These are phyloP conservation scores for Candida pseudoviswanathii DNA, from an alignment of 1,139 yeast species.

Conservation along the genomic window DNA sequence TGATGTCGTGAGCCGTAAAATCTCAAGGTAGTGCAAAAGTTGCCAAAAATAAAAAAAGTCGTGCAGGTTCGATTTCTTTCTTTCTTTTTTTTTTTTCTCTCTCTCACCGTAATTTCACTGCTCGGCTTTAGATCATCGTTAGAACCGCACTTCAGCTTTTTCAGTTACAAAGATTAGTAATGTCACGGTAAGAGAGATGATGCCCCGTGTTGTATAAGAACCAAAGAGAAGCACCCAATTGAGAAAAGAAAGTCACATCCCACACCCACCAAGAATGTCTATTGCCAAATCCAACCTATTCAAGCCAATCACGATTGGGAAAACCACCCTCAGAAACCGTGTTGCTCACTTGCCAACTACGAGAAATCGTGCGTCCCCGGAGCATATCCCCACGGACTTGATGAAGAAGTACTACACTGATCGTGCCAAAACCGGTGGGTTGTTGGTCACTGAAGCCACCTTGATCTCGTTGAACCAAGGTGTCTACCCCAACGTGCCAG, in stretches of 20 bases:
- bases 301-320: conserved; percentile 51
- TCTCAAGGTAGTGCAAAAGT: not conserved
- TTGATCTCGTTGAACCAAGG: conserved; percentile 30
- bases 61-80: too few relatives aligned
- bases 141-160: too few relatives aligned
- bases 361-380: conserved; percentile 44
- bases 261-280: conserved; percentile 9
- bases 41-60: not conserved
- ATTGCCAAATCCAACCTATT: conserved; percentile 34
- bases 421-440: conserved; percentile 51
- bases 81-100: too few relatives aligned
- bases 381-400: conserved; percentile 48
- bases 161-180: too few relatives aligned
- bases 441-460: conserved; percentile 44
- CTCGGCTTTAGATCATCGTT: too few relatives aligned
- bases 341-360: conserved; percentile 58
- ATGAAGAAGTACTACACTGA: conserved; percentile 51
- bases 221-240: too few relatives aligned
- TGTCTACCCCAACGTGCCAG: conserved; percentile 49
- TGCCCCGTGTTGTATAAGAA: not conserved
- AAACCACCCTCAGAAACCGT: conserved; percentile 35
- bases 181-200: not conserved
- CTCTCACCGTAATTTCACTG: too few relatives aligned
- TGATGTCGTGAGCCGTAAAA: not conserved
- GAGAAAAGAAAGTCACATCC: too few relatives aligned